These are phyloP conservation scores for Nyssa sinensis DNA, from an alignment of 148 eudicot genomes.

Conservation along the genomic window DNA sequence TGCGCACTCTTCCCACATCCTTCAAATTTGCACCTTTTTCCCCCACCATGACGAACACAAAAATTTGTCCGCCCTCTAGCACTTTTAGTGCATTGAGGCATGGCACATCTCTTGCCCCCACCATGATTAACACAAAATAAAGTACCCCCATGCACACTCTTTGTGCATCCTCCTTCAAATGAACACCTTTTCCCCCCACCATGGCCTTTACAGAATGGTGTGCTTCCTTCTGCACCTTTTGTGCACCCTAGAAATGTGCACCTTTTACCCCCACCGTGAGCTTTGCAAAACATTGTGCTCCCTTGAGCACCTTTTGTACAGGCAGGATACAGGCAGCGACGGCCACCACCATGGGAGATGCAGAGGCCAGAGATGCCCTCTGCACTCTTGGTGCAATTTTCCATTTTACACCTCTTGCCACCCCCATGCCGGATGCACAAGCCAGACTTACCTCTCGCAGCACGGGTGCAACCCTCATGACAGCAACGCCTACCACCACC, in stretches of 20 bases:
- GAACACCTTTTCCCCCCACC: conserved; percentile 88
- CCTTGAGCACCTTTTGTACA: conserved; percentile 85
- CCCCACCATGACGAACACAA: conserved; percentile 89
- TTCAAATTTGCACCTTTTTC: conserved; percentile 61
- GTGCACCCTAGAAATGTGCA: conserved; percentile 61
- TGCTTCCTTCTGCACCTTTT: conserved; percentile 83
- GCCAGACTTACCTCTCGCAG: conserved; percentile 79
- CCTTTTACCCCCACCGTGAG: conserved; percentile 82
- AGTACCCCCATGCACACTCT: conserved; percentile 79
- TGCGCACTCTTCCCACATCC: conserved; percentile 78
- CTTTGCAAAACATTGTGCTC: conserved; percentile 74
- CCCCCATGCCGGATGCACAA: conserved; percentile 84
- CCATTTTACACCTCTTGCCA: conserved; percentile 70
- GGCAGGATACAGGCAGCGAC: conserved; percentile 54
- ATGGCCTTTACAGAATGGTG: conserved; percentile 68
- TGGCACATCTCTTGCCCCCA: conserved; percentile 82
- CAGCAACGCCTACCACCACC: conserved; percentile 80
- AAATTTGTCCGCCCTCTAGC: conserved; percentile 70
- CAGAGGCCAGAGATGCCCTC: conserved; percentile 67
- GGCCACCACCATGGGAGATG: conserved; percentile 87
- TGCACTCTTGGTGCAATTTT: conserved; percentile 65
- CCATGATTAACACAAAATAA: conserved; percentile 78
- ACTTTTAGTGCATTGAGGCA: conserved; percentile 63
- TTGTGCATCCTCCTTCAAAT: conserved; percentile 54
- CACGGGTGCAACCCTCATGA: conserved; percentile 56